phyloP scores from a whole-genome alignment of 495 filamentous ascomycete species.

The Penicillium subrubescens region DNA sequence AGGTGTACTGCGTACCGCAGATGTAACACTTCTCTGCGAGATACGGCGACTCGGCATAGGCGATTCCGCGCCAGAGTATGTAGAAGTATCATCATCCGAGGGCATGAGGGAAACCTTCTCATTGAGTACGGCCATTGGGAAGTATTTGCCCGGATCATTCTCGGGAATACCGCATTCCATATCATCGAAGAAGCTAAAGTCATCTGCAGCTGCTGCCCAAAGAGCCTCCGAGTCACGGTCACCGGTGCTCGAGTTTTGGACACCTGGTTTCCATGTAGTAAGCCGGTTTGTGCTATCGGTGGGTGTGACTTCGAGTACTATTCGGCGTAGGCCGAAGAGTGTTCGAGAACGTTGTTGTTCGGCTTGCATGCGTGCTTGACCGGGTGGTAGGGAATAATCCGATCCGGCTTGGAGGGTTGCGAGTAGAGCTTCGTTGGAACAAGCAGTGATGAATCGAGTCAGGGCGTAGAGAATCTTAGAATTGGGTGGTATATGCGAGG shows the following conservation, averaged over 20 bases:
- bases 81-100: conserved; percentile 34
- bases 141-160: conserved; percentile 43
- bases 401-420: conserved; percentile 55
- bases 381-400: conserved; percentile 53
- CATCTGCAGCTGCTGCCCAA: conserved; percentile 59
- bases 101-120: conserved; percentile 45
- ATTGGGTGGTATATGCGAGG: conserved; percentile 48
- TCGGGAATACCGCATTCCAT: conserved; percentile 59
- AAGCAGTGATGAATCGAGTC: conserved; percentile 59
- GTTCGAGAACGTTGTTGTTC: conserved; percentile 48
- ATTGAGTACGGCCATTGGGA: conserved; percentile 47
- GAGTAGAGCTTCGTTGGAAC: conserved; percentile 59
- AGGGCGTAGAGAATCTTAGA: conserved; percentile 51
- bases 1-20: neutral
- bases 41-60: conserved; percentile 6
- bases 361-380: conserved; percentile 40
- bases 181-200: conserved; percentile 68
- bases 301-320: conserved; percentile 60
- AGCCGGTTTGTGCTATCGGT: conserved; percentile 22
- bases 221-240: conserved; percentile 62
- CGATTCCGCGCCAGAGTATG: conserved; percentile 19
- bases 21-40: conserved; percentile 10
- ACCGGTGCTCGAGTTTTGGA: conserved; percentile 58
- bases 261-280: conserved; percentile 42
- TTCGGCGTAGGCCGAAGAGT: conserved; percentile 55